Base-by-base conservation (phyloP, 208 protist species). In the Leishmania lainsoni region DNA sequence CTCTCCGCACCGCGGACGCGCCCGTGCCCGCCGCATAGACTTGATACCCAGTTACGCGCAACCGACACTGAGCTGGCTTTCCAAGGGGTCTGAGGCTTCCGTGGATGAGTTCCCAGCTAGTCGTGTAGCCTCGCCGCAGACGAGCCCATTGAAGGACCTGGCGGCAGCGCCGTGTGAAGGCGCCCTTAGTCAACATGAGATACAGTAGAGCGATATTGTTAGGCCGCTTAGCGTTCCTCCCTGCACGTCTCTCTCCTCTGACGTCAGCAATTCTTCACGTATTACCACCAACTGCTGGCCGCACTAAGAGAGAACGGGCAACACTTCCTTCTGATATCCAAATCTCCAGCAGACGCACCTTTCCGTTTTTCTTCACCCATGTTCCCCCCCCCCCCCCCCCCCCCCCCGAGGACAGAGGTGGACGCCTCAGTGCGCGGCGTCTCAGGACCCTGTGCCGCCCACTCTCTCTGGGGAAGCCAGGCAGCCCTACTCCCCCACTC, bases 1-100 rank as follows among this genome's bases (percentile, higher is more conserved):
- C 10, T 80, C 80, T 59, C 75, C 76, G 22, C 81, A 61, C 9
- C 63, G 48, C 10, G 20, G 0, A 8, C 29, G 66, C 14, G 22
- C 39, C 3, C 80, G 49, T 12, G 1, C 75, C 52, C 78, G 49
- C 16, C 78, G 69, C 6, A 1, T 54, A 5, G 12, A 74, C 20
- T 42, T 72, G 2, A 65, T 86, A 1, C 92, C 92, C 12, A 89
- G 93, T 71, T 96, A 96, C 82, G 90, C 91, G 20, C 83, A 89
- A 72, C 93, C 93, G 2, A 96, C 93, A 0, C 78, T 91, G 51
- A 94, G 93, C 79, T 96, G 93, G 93, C 83, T 92, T 0, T 89
- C 75, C 22, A 96, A 96, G 68, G 86, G 86, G 6, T 79, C 79
- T 0, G 87, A 90, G 61, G 77, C 87, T 10, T 80, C 76, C n/a